Evolutionary conservation across 805 yeast species (phyloP), one percentile per base, ranked within the genome.

Genomic region (Metschnikowia cubensis): DNA sequence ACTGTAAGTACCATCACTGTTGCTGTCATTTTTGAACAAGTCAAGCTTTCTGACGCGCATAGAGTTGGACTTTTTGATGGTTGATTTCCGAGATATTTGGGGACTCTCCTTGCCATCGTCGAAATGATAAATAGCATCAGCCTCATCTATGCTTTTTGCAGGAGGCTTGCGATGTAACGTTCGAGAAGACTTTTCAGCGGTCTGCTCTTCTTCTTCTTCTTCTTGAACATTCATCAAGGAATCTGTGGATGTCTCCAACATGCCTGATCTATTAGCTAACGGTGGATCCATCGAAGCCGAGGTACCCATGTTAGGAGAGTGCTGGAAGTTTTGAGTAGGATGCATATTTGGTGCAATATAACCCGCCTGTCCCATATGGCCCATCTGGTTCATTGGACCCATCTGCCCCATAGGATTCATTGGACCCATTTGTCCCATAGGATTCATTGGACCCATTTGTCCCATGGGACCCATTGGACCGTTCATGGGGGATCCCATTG

Each of bases 1-100:
- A 21, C 31, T 21, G 20, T 33, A 14, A 10, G 37, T 7, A 8
- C n/a, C 18, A 33, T 42, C 45, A 11, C 45, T 42, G 17, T 42
- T 33, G 18, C 20, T 34, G 31, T 33, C 37, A 25, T 47, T 46
- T 38, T 31, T 49, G 43, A 71, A 72, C n/a, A 73, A 58, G 47
- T 73, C 67, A 36, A 73, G 61, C 45, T 72, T 72, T 13, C 77
- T 58, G 34, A 73, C 66, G 35, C 73, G 65, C 70, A 69, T 68
- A 14, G 77, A 73, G 48, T 71, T 70, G 15, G 71, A 59, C 48
- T 69, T 70, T 48, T 66, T 68, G n/a, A 72, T 50, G 1, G 77
- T 72, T 5, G 74, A 67, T 47, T 68, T 70, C 42, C 76, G 58
- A 2, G 77, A 72, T 18, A 67, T 50, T 45, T 63, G 63, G 2